Conservation (phyloP, 2,329 filamentous ascomycete species). For the Cordyceps farinosa region DNA sequence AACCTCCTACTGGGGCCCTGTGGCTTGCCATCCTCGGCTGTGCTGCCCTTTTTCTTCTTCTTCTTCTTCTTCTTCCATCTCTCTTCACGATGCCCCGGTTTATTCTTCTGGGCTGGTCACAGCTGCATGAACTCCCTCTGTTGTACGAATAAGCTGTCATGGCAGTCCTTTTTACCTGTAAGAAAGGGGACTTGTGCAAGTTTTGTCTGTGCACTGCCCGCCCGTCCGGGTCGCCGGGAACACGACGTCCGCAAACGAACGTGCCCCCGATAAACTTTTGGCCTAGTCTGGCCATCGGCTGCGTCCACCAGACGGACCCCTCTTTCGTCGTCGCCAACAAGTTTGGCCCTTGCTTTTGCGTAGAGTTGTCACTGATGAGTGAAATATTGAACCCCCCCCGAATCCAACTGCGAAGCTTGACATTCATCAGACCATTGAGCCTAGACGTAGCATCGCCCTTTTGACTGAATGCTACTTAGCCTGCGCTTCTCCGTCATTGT, state of each 20-base stretch:
- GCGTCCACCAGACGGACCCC: neutral
- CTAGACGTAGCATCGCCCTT: neutral
- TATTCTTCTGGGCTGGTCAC: too few species aligned
- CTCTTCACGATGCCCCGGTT: neutral
- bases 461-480: neutral
- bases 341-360: neutral
- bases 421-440: neutral
- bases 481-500: neutral
- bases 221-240: neutral
- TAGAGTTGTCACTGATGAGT: too few species aligned
- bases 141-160: too few species aligned
- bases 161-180: neutral
- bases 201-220: slow-evolving; percentile 7
- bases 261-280: slow-evolving; percentile 11
- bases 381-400: too few species aligned
- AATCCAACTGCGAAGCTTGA: too few species aligned
- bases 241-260: neutral
- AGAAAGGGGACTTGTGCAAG: neutral
- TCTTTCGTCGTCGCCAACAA: neutral
- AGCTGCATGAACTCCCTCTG: too few species aligned
- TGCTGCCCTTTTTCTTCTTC: neutral
- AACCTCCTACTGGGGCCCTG: neutral
- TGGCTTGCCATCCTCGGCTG: neutral
- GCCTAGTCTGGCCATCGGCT: neutral
- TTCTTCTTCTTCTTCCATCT: neutral